Base-by-base conservation (phyloP, 1,139 yeast species). In the Saccharomycopsis phalli region DNA sequence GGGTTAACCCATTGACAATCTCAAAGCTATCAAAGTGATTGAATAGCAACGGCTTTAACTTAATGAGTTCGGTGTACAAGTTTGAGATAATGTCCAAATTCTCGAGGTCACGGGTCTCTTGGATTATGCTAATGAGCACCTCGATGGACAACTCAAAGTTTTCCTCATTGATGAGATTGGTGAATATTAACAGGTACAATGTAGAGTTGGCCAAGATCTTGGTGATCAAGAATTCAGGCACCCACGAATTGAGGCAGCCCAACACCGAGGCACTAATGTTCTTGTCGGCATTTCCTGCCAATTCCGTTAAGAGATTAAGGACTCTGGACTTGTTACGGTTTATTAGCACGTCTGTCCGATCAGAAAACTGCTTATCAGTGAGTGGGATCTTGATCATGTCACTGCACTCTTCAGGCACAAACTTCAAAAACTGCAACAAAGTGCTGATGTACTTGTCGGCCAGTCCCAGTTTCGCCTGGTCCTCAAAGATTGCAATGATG, bases 101-200 rank as follows among this genome's bases (percentile, higher is more conserved):
- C 26, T 75, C 75, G 34, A 81, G 70, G 48, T 87, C 95, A 47
- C 81, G 69, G 1, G 96, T 86, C 59, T 88, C 96, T 38, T 76
- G 68, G 39, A 91, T 63, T 37, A 88, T 74, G 1, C 94, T 74
- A 45, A 83, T 74, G 26, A 91, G 65, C 59, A 96, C 84, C 46
- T 88, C 97, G 26, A 83, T 69, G 0, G 95, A 80, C n/a, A 82
- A 76, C 41, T 88, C 96, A 56, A 88, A 86, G 1, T 84, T 74
- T 19, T 74, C 76, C 26, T 76, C 81, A 40, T 69, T 65, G 7
- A 69, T 56, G 37, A 91, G 63, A 1, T 94, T 81, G 40, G 68
- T 70, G 56, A 87, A 83, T 21, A 88, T 72, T 42, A 87, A 61
- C 11, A 72, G 65, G 21, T 88, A 74, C 37, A 91, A 61, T 1